Base-by-base conservation (phyloP, 805 yeast species). In the Tetrapisispora nanseiensis region DNA sequence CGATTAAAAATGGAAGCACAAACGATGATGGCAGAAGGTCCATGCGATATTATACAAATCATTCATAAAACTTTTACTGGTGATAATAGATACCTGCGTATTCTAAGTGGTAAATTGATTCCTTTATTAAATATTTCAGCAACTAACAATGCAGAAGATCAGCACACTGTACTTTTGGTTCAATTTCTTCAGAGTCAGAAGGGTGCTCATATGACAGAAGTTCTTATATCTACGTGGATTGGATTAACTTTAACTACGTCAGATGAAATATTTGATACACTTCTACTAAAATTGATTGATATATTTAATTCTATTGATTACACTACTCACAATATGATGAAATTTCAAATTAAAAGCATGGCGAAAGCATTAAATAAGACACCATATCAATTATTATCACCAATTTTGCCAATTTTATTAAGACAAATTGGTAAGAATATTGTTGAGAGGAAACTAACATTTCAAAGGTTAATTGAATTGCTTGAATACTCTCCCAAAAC, bases 371-470 rank as follows among this genome's bases (percentile, higher is more conserved):
- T 75, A 49, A 61, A 68, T 1, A 63, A 74, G 28, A 76, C 95
- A 0, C 80, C 95, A 0, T 87, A 90, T 75, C 85, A 82, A 56
- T 62, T 90, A 12, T 65, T 86, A 18, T 76, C 84, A 7, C 95
- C 95, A 0, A 84, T 76, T 46, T 71, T 92, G 52, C 87, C 90
- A 2, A 73, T 80, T 28, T 68, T 87, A 7, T 74, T 89, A 30
- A 73, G 77, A 33, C 72, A 72, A 20, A 69, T 86, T 15, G 78
- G 86, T 3, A 75, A 75, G 47, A 69, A 70, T 34, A 55, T 76
- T 34, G 63, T 65, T 6, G 61, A 68, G 3, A 74, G 74, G 42
- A 76, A 79, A 0, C 63, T 69, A 4, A 65, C 83, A 41, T 71
- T 86, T 22, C 67, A 68, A 21, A 71, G 75, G 44, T 67, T 90